Evolutionary conservation across 192 early-diverging fungal species (phyloP), one percentile per base, ranked within the genome.

Genomic region (Rhizoclosmatium globosum): DNA sequence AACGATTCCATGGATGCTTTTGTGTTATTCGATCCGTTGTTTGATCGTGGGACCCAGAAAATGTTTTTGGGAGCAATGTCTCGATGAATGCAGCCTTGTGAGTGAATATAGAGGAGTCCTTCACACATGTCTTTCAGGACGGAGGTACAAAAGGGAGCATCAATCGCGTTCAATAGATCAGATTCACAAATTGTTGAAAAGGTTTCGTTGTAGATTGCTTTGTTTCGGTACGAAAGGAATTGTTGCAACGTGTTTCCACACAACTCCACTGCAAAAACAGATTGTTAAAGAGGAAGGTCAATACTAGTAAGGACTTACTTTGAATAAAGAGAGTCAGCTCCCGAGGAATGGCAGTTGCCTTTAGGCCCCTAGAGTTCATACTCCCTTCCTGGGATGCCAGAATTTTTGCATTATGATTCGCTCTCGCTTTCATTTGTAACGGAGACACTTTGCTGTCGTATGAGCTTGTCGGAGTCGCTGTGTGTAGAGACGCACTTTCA

Each of bases 91-190:
- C 89, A 88, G 17, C 89, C 91, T 77, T 90, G 86, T 17, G 76
- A 83, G 76, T 95, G 94, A 21, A 95, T 88, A 68, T 94, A 91
- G 3, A 81, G 89, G 44, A 97, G 87, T 7, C 94, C 95, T 72
- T 94, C 87, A 7, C 95, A 85, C 23, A 99, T 90, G 17, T 92
- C 88, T 65, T 88, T 69, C 68, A 95, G 93, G 69, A 96, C 86
- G 2, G 64, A 64, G 31, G 57, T 23, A 41, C 74, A 76, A 76
- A 89, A 76, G 61, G 88, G 78, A 45, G 86, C 88, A 69, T 85
- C 78, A 1, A 86, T 83, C 2, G 85, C 86, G 68, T 94, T 92
- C 17, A 91, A 85, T 2, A 79, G 47, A 17, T 73, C 78, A 17
- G 42, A 9, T 17, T 71, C 69, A 15, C 59, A 65, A 15, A 71